Evolutionary conservation across 768 basidiomycete species (phyloP), one percentile per base, ranked within the genome.

Genomic region (Rhodotorula babjevae): DNA sequence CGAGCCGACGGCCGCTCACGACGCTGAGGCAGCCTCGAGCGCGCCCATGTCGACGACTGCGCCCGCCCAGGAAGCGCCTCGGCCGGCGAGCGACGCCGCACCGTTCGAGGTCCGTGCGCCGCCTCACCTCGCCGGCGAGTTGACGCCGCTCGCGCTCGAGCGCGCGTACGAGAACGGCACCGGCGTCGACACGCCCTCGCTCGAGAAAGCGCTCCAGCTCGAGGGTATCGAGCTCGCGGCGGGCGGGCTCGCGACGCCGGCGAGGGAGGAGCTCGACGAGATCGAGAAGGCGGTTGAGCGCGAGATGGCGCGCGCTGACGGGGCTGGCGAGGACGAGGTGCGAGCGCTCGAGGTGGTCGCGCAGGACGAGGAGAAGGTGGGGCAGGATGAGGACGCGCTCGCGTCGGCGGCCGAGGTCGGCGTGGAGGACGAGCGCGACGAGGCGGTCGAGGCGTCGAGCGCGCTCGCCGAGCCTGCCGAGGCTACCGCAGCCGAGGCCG

Each of bases 191-290:
- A 65, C 64, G 14, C 64, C 64, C 7, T 8, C 56, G n/a, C 44
- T 42, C 31, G 46, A 72, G 42, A 23, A 62, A 11, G 40, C 40
- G 44, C 61, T 68, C n/a, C 42, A 49, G 58, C 52, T 60, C 33
- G 69, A 71, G 36, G n/a, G 42, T 50, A n/a, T 23, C 27, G 56
- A 46, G 14, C 12, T 9, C 21, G 19, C 7, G 5, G 9, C 31
- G 12, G 16, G 44, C 14, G 31, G 33, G 25, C 9, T 29, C 59
- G 7, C 49, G 40, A 55, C 67, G 27, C 59, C 67, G 40, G 44
- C 58, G 23, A 47, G 31, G 53, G 71, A 68, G 47, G 71, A 68
- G 29, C 36, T 72, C 18, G 71, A 72, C 25, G 52, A 55, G 25
- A 49, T 64, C 23, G 66, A 64, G 57, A 52, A n/a, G 42, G 61